phyloP scores from a whole-genome alignment of 345 rosid genomes.

The Rhizophora mangle region DNA sequence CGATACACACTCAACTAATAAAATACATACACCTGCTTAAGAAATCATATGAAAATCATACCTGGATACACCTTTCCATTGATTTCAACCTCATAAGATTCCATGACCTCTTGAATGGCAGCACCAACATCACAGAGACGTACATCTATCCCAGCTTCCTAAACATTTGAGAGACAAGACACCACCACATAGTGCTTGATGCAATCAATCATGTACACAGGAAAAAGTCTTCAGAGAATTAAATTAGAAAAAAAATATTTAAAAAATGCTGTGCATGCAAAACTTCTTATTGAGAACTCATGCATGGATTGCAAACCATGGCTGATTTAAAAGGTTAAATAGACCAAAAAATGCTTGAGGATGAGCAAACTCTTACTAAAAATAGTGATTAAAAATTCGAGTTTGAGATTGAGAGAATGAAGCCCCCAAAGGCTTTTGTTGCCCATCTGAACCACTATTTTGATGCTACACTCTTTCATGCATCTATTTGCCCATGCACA shows the following conservation, averaged over 20 bases:
- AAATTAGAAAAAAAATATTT: neutral
- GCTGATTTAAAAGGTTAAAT: no score
- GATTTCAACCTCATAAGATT: conserved; percentile 95
- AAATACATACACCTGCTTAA: neutral
- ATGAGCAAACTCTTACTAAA: no score
- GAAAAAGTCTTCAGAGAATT: neutral
- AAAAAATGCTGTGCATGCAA: neutral
- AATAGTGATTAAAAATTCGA: no score
- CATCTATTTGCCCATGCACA: no score
- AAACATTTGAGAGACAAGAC: conserved; percentile 16
- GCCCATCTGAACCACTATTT: no score
- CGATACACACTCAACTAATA: neutral
- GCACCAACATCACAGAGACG: conserved; percentile 97
- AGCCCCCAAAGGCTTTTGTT: no score
- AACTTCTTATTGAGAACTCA: neutral
- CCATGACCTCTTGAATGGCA: conserved; percentile 98
- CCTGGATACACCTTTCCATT: conserved; percentile 92
- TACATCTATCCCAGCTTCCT: conserved; percentile 97
- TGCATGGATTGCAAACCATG: neutral
- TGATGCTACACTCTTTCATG: no score
- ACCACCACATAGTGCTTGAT: neutral
- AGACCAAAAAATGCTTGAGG: no score
- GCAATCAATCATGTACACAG: neutral
- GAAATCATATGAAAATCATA: conserved; percentile 25
- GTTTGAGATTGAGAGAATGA: no score